Percentiles rank a stretch among this genome's conserved stretches.
Conservation (phyloP, 2,329 filamentous ascomycete genomes). For the Neonectria ditissima region DNA sequence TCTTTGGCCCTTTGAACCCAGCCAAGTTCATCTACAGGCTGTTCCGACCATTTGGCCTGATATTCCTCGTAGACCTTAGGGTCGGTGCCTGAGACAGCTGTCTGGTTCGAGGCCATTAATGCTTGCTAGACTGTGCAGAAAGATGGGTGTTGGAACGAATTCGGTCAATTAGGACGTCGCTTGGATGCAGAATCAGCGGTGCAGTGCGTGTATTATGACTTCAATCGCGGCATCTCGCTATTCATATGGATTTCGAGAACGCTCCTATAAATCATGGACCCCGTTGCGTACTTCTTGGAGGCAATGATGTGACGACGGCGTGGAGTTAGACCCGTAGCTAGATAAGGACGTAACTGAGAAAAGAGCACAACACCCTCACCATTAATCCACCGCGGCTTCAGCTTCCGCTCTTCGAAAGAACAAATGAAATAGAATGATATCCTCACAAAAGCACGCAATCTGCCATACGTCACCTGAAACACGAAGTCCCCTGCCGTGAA, state of each 20-base stretch:
- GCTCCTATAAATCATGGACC: background rate
- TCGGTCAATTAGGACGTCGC: background rate
- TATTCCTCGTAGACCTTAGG: conserved; percentile 54
- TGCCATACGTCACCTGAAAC: background rate
- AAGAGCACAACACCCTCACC: background rate
- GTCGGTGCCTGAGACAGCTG: conserved; percentile 44
- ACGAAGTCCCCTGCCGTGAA: no score
- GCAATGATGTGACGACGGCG: background rate
- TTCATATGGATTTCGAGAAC: background rate
- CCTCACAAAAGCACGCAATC: background rate
- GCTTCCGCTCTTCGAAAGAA: background rate
- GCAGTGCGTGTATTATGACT: background rate
- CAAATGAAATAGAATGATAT: background rate
- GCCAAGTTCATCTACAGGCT: conserved; percentile 35
- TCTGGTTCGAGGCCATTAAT: background rate
- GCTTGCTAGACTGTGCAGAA: background rate
- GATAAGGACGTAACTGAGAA: background rate
- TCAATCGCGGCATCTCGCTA: background rate
- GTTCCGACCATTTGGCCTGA: conserved; percentile 49
- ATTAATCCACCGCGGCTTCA: background rate
- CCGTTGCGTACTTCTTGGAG: background rate
- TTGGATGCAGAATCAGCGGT: background rate
- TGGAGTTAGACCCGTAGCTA: background rate
- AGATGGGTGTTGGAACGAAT: no score
- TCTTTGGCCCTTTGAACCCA: conserved; percentile 57